Base-by-base conservation (phyloP, 2,329 filamentous ascomycete species). In the Epicoccum sorghinum region DNA sequence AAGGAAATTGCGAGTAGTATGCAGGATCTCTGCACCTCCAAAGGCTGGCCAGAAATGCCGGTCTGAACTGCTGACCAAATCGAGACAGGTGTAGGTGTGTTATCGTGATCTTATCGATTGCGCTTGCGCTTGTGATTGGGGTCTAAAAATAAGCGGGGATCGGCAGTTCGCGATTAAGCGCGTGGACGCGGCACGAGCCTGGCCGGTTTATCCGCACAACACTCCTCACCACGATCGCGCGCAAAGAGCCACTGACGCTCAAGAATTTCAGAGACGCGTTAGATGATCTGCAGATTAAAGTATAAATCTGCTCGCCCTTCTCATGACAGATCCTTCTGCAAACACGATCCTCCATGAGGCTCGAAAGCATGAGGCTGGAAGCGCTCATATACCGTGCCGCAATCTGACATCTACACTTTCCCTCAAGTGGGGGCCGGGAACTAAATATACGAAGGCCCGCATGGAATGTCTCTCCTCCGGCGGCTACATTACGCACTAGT, bases 351-450 rank as follows among this genome's bases (percentile, higher is more conserved):
- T 23, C n/a, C 52, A 38, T 30, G 40, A 25, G 29, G 46, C 42
- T 55, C 37, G 37, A 50, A 39, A 46, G 41, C 35, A 49, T 55
- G 57, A 64, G 57, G 63, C 60, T 64, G 49, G 56, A 60, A 60
- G 59, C 66, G 63, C 65, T 58, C 58, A 46, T 58, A 57, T 47
- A 58, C 67, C 59, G 61, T 64, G 67, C 66, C 66, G 49, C 64
- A 67, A 50, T 52, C 58, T 60, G 44, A 59, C 46, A 53, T 58
- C 50, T 45, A 56, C 49, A 58, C 57, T 53, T 59, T 54, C 58
- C 60, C 52, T 59, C 55, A 57, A 47, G 37, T 57, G 55, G 67
- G 67, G 66, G 65, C 65, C 50, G 56, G 61, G 47, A 42, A 47
- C 66, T 67, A 70, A 63, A 57, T 57, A 66, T 70, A 68, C 48